A percentile compares a stretch with the other conserved stretches of the same genome.
Conservation (phyloP, 2,329 filamentous ascomycete species). For the Fusarium subtropicale region DNA sequence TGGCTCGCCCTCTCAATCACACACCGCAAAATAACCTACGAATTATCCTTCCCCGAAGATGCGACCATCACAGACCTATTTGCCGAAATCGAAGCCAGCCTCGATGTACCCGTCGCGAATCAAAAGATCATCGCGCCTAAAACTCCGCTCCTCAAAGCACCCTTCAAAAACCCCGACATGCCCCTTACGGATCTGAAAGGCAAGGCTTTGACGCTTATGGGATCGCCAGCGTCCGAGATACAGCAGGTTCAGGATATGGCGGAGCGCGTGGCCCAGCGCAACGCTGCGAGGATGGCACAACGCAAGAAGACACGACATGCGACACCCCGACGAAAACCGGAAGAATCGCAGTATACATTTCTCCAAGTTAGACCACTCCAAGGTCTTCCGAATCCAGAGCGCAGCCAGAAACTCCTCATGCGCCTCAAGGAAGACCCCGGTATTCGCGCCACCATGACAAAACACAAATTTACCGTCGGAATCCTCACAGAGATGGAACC, state of each 20-base stretch:
- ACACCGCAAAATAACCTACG: conserved; percentile 60
- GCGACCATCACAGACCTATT: conserved; percentile 70
- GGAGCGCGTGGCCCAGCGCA: conserved; percentile 60
- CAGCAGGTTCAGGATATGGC: conserved; percentile 63
- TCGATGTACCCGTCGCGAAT: conserved; percentile 70
- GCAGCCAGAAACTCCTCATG: conserved; percentile 77
- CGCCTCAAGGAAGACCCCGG: conserved; percentile 85
- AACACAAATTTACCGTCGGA: conserved; percentile 85
- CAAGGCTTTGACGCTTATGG: conserved; percentile 75
- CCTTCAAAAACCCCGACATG: conserved; percentile 69
- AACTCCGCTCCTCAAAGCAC: conserved; percentile 71
- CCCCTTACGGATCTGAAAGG: conserved; percentile 61
- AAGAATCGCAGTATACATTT: conserved; percentile 83
- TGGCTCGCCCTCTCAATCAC: conserved; percentile 59
- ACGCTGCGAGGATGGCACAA: conserved; percentile 55
- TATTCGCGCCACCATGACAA: conserved; percentile 84
- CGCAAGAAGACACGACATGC: conserved; percentile 45
- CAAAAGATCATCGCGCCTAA: conserved; percentile 78
- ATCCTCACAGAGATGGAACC: conserved; percentile 97
- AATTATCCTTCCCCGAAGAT: conserved; percentile 57
- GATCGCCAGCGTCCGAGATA: conserved; percentile 71
- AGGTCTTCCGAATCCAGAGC: conserved; percentile 80
- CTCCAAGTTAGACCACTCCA: conserved; percentile 78
- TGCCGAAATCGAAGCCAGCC: conserved; percentile 63
- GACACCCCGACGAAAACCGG: conserved; percentile 48